Evolutionary conservation across 2,329 filamentous ascomycete species (phyloP).

Genomic region (Thelonectria discophora): DNA sequence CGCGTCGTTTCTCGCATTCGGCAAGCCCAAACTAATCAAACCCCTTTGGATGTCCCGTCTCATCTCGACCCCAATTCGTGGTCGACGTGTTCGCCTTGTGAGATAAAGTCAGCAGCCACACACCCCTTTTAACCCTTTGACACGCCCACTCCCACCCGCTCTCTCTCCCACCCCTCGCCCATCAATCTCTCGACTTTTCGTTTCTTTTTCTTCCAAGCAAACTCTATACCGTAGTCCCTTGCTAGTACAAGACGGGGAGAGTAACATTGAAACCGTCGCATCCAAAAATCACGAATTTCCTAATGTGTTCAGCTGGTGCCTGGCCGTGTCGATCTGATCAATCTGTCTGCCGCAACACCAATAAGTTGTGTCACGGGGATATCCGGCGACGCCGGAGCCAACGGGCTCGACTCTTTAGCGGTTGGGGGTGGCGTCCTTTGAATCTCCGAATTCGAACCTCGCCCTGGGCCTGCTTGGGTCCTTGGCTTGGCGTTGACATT

Average conservation of each 20-base stretch:
- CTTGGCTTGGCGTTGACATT: no score
- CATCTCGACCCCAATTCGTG: background rate
- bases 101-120: background rate
- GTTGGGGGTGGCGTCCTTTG: background rate
- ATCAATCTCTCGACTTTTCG: background rate
- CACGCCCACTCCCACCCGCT: background rate
- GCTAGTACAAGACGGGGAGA: background rate
- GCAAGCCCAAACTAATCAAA: background rate
- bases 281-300: conserved; percentile 25
- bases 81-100: background rate
- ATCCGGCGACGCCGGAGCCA: conserved; percentile 20
- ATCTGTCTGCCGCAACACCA: conserved; percentile 25
- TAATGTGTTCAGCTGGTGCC: conserved; percentile 21
- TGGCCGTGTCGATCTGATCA: conserved; percentile 28
- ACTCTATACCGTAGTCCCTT: conserved; percentile 5
- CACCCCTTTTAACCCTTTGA: background rate
- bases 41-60: background rate
- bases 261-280: conserved; percentile 12
- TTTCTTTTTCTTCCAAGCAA: no score
- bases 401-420: conserved; percentile 13
- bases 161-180: conserved; percentile 2
- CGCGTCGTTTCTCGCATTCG: background rate
- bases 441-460: no score
- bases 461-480: no score
- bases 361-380: conserved; percentile 13